Percentiles rank a stretch among this genome's conserved stretches.
phyloP scores from a whole-genome alignment of 495 filamentous ascomycete genomes.

The Trichoderma orchidacearum region DNA sequence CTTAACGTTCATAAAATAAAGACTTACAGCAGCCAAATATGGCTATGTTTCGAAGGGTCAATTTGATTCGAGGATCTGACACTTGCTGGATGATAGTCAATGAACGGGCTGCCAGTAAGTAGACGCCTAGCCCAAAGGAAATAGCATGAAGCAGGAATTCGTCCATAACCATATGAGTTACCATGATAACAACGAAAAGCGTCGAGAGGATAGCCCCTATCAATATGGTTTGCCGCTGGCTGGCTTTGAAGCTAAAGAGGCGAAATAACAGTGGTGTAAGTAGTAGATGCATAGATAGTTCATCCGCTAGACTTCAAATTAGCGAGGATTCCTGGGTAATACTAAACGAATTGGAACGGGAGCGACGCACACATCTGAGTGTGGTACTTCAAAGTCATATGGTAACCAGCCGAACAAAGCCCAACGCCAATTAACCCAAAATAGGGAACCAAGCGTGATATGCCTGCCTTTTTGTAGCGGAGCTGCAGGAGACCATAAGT shows the following conservation, averaged over 20 bases:
- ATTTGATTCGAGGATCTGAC: background rate
- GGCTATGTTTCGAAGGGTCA: background rate
- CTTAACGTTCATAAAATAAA: background rate
- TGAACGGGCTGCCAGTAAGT: background rate
- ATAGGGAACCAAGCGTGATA: constrained; percentile 11
- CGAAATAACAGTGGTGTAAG: constrained; percentile 1
- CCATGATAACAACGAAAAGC: constrained; percentile 3
- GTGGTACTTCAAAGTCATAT: constrained; percentile 5
- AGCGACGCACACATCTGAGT: constrained; percentile 3
- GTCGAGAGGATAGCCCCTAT: background rate
- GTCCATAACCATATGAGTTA: constrained; percentile 4
- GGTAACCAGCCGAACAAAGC: constrained; percentile 4
- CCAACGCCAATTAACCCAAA: background rate
- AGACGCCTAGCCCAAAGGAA: background rate
- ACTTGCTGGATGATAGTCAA: background rate
- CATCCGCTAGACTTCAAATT: background rate
- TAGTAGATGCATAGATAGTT: constrained; percentile 4
- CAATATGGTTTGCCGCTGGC: background rate
- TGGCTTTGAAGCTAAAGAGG: background rate
- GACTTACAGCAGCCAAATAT: background rate
- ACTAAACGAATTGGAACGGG: background rate
- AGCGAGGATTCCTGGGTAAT: background rate
- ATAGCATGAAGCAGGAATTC: constrained; percentile 4
- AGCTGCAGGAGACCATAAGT: constrained; percentile 4
- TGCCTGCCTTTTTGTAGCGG: constrained; percentile 1